Percentiles rank a stretch among this genome's conserved stretches.
Evolutionary conservation across 1,284 basidiomycete species (phyloP).

Genomic region (Phenoliferia sp.): DNA sequence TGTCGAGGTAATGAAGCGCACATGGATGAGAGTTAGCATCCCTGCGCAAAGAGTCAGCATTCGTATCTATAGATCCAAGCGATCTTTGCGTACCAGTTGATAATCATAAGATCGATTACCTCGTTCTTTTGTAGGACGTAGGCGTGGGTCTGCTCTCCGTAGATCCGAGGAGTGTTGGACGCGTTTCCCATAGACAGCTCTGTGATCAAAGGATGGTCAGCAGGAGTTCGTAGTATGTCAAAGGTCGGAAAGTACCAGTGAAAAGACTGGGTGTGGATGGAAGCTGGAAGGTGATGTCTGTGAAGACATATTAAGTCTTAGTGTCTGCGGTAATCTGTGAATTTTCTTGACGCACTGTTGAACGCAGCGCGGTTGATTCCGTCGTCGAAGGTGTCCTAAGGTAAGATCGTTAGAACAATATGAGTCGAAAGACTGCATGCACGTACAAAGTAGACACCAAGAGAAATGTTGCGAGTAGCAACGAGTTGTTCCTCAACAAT

Average conservation of each 20-base stretch:
- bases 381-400: constrained; percentile 47
- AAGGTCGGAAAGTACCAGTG: neutral
- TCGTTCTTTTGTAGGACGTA: constrained; percentile 66
- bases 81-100: constrained; percentile 54
- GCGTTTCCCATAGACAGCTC: constrained; percentile 68
- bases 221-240: neutral
- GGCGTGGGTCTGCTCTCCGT: constrained; percentile 64
- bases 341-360: constrained; percentile 48
- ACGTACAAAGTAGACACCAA: constrained; percentile 58
- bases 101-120: constrained; percentile 73
- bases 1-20: too few relatives aligned
- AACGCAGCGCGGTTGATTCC: constrained; percentile 73
- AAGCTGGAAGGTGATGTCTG: constrained; percentile 47
- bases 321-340: constrained; percentile 30
- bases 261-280: constrained; percentile 61
- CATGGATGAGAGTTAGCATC: constrained; percentile 44
- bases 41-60: constrained; percentile 36
- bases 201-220: constrained; percentile 48
- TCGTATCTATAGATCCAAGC: neutral
- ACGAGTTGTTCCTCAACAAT: constrained; percentile 53
- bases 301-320: constrained; percentile 46
- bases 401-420: neutral
- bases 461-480: constrained; percentile 34
- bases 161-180: constrained; percentile 62
- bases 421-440: constrained; percentile 38